phyloP scores from a whole-genome alignment of 192 early-diverging fungal species.

The Phlyctochytrium planicorne region DNA sequence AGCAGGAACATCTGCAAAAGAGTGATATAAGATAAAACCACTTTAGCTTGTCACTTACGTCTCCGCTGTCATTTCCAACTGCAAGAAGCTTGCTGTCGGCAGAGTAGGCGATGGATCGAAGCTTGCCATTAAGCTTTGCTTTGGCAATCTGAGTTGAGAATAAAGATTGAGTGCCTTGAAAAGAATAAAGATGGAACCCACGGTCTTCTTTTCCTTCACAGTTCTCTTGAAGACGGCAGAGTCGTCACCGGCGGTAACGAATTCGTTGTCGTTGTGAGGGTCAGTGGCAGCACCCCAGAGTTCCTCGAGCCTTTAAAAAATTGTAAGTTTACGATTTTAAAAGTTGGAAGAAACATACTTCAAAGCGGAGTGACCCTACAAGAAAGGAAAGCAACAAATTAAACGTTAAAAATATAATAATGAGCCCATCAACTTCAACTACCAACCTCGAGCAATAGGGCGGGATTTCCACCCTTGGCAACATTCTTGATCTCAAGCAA shows the following conservation, averaged over 20 bases:
- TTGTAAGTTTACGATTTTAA: neutral
- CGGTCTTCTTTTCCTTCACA: constrained; percentile 8
- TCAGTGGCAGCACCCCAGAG: constrained; percentile 17
- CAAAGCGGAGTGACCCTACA: neutral
- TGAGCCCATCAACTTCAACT: neutral
- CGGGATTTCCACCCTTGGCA: constrained; percentile 2
- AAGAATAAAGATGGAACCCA: constrained; percentile 15
- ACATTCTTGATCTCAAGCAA: constrained; percentile 18
- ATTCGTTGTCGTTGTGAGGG: constrained; percentile 15
- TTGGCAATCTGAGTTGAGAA: constrained; percentile 7
- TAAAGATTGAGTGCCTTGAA: neutral
- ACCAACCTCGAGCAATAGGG: neutral
- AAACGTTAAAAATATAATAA: neutral
- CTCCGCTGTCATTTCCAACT: constrained; percentile 25
- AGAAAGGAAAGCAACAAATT: neutral
- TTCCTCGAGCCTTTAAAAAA: constrained; percentile 12
- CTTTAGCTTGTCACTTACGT: constrained; percentile 19
- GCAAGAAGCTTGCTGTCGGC: constrained; percentile 24
- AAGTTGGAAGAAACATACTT: neutral
- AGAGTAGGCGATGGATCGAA: constrained; percentile 12
- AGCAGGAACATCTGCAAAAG: constrained; percentile 22
- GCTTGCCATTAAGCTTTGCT: constrained; percentile 22
- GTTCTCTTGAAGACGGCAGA: constrained; percentile 10
- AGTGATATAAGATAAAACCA: constrained; percentile 8
- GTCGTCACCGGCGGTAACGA: constrained; percentile 23